Conservation (phyloP, 1,284 basidiomycete species). For the Puccinia coronata region DNA sequence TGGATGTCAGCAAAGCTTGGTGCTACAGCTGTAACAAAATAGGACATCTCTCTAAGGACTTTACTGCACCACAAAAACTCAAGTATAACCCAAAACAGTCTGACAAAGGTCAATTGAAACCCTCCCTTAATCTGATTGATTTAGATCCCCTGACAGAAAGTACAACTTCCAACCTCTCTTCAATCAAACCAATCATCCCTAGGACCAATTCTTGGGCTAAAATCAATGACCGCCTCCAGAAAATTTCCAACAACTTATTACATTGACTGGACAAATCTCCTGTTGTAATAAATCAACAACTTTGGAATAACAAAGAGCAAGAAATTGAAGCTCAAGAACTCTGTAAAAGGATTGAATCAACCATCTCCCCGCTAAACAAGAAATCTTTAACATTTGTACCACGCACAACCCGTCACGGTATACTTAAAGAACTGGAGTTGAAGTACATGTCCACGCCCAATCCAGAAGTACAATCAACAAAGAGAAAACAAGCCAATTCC, state of each 20-base stretch:
- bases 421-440: neutral
- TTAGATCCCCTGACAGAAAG: neutral
- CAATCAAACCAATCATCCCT: neutral
- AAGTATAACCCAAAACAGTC: neutral
- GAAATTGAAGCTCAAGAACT: no score
- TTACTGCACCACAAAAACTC: neutral
- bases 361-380: no score
- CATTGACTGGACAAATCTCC: no score
- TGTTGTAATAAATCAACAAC: no score
- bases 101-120: neutral
- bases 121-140: neutral
- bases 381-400: neutral
- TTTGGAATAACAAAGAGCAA: no score
- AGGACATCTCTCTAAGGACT: conserved; percentile 23
- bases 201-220: no score
- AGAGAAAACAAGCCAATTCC: neutral
- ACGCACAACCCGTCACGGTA: neutral
- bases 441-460: neutral
- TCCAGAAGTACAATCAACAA: neutral
- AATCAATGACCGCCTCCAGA: no score
- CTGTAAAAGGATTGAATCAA: no score
- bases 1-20: neutral
- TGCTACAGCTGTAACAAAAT: conserved; percentile 16
- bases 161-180: no score
- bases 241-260: no score